A percentile compares a stretch with the other conserved stretches of the same genome.
phyloP scores from a whole-genome alignment of 768 basidiomycete genomes.

The Suillus occidentalis region DNA sequence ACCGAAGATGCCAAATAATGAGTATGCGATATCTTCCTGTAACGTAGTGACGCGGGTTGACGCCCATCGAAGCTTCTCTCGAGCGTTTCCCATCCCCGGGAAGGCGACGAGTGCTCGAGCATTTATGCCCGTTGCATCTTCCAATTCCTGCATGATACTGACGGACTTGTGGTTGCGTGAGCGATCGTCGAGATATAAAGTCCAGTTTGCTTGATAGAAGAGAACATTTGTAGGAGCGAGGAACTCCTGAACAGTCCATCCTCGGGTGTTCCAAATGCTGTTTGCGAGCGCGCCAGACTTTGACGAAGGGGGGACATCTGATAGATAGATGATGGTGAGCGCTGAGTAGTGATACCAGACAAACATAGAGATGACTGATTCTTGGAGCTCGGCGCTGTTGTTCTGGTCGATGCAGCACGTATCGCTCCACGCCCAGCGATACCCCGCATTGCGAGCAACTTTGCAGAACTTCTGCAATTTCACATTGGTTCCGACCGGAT shows the following conservation, averaged over 20 bases:
- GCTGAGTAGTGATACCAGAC: background rate
- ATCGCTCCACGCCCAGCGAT: background rate
- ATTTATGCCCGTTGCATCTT: background rate
- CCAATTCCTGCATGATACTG: background rate
- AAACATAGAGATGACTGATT: background rate
- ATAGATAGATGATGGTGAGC: background rate
- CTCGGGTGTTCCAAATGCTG: background rate
- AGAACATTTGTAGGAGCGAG: background rate
- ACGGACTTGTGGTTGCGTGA: background rate
- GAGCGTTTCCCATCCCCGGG: background rate
- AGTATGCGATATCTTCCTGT: background rate
- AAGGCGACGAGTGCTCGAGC: accelerated
- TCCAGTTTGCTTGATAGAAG: background rate
- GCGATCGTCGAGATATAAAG: background rate
- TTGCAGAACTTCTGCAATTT: background rate
- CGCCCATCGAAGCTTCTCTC: background rate
- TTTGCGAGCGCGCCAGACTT: background rate
- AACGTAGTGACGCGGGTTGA: background rate
- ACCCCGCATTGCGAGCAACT: background rate
- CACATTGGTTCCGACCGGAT: background rate
- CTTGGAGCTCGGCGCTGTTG: background rate
- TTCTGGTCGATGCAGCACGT: background rate
- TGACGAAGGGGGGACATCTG: background rate
- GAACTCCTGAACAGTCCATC: background rate
- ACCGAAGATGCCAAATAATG: background rate